A percentile compares a stretch with the other conserved stretches of the same genome.
phyloP scores from a whole-genome alignment of 371 early-diverging fungal species.

The Sporodiniella umbellata region DNA sequence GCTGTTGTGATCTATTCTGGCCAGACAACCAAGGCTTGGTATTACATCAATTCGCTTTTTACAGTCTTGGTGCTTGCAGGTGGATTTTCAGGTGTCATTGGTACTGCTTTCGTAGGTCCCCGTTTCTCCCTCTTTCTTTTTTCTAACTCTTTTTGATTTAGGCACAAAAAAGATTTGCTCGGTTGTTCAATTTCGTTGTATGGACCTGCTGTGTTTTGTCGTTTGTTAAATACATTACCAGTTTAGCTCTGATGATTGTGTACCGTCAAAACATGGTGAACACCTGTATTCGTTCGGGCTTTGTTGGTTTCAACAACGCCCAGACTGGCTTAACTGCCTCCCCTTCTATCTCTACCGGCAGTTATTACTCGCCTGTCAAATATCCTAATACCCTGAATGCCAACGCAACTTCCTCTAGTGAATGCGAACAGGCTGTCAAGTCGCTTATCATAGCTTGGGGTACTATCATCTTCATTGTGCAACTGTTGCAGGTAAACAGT shows the following conservation, averaged over 20 bases:
- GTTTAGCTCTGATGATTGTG: slow-evolving; percentile 15
- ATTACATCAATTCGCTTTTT: slow-evolving; percentile 21
- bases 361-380: slow-evolving; percentile 20
- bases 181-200: slow-evolving; percentile 22
- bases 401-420: slow-evolving; percentile 8
- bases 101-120: slow-evolving; percentile 18
- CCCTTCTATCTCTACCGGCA: background rate
- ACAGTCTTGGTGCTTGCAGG: slow-evolving; percentile 19
- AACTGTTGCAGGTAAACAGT: slow-evolving; percentile 20
- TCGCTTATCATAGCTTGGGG: slow-evolving; percentile 14
- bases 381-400: slow-evolving; percentile 25
- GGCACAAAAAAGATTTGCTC: slow-evolving; percentile 22
- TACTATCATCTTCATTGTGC: slow-evolving; percentile 12
- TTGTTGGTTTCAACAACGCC: slow-evolving; percentile 18
- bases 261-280: slow-evolving; percentile 11
- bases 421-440: slow-evolving; percentile 8
- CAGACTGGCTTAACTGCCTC: slow-evolving; percentile 13
- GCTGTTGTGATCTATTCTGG: slow-evolving; percentile 25
- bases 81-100: slow-evolving; percentile 23
- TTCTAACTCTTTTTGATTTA: too few species aligned
- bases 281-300: slow-evolving; percentile 23
- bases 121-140: background rate
- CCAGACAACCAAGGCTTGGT: slow-evolving; percentile 20
- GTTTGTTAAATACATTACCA: slow-evolving; percentile 10
- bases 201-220: slow-evolving; percentile 22